Percentiles rank a stretch among this genome's conserved stretches.
Conservation (phyloP, 2,329 filamentous ascomycete genomes). For the Microcyclospora pomicola region DNA sequence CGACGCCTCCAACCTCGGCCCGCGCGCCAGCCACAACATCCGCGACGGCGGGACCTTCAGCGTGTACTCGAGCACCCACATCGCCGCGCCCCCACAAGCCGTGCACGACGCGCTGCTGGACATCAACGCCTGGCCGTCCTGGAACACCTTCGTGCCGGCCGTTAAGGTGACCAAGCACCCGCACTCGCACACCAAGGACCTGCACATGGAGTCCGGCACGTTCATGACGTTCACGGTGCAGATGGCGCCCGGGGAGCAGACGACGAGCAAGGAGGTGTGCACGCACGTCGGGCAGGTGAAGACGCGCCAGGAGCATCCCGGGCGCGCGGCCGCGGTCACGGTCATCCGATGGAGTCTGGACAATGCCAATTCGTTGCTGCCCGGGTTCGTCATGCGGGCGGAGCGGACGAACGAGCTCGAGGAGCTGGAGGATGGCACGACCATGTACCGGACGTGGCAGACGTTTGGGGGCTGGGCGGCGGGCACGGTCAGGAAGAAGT, state of each 20-base stretch:
- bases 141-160: constrained; percentile 34
- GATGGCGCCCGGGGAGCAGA: constrained; percentile 23
- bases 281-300: constrained; percentile 22
- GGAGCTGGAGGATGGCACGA: constrained; percentile 23
- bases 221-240: constrained; percentile 31
- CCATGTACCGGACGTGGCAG: constrained; percentile 32
- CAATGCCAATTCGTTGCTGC: constrained; percentile 16
- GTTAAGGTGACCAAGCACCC: constrained; percentile 33
- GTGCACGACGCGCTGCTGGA: constrained; percentile 32
- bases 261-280: constrained; percentile 22
- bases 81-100: constrained; percentile 28
- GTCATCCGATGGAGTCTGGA: constrained; percentile 19
- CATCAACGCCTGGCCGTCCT: constrained; percentile 32
- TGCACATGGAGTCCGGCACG: constrained; percentile 26
- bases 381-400: constrained; percentile 25
- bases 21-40: constrained; percentile 17
- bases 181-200: constrained; percentile 7
- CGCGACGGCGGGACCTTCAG: constrained; percentile 21
- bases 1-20: constrained; percentile 13
- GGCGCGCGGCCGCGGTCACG: constrained; percentile 13
- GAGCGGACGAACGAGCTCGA: constrained; percentile 36
- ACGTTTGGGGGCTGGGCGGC: constrained; percentile 29
- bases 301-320: constrained; percentile 7
- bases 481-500: constrained; percentile 30
- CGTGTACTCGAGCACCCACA: constrained; percentile 21